Evolutionary conservation across 179 eudicot genomes (phyloP), one percentile per base, ranked within the genome.

Genomic region (Silene vulgaris): DNA sequence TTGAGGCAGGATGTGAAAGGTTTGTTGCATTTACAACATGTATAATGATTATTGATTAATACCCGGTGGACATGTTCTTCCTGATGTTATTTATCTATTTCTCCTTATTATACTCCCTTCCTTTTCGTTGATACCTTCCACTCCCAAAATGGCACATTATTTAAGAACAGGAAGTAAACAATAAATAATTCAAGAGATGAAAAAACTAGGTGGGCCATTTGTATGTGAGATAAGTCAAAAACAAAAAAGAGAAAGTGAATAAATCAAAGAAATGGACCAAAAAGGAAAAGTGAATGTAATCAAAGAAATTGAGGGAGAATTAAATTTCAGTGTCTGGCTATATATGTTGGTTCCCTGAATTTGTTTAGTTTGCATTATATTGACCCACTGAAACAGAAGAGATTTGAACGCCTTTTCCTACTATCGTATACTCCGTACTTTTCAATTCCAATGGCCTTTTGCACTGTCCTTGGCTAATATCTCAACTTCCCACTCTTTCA

Each of bases 1-100:
- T 80, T 94, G 83, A 89, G 98, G 91, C 98, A 94, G 74, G 97
- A 94, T 84, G 96, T 90, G 74, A 87, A 88, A 87, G 96, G 98
- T 94, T 80, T 71, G 81, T 65, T 59, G 11, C 48, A 52, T 29
- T 73, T 35, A 17, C 50, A 12, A 12, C 54, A 5, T 26, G 40
- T 64, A 16, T 65, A 59, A 20, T 9, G 57, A 7, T 43, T 65
- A 59, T 19, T 9, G 57, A 7, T 19, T 13, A 23, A 4, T n/a
- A 19, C 71, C 28, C 20, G 62, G 16, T 52, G 43, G 63, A 8
- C 19, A 67, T 17, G 20, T 14, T 69, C 57, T 52, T 21, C 16
- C 64, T 20, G 13, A 5, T 23, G 20, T 28, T 65, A 35, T 70
- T 20, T 76, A 32, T 43, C 26, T 14, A 14, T 9, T 26, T 37